A percentile compares a stretch with the other conserved stretches of the same genome.
These are phyloP conservation scores for Colletotrichum lini DNA, from an alignment of 2,329 filamentous ascomycete species.

Conservation along the genomic window DNA sequence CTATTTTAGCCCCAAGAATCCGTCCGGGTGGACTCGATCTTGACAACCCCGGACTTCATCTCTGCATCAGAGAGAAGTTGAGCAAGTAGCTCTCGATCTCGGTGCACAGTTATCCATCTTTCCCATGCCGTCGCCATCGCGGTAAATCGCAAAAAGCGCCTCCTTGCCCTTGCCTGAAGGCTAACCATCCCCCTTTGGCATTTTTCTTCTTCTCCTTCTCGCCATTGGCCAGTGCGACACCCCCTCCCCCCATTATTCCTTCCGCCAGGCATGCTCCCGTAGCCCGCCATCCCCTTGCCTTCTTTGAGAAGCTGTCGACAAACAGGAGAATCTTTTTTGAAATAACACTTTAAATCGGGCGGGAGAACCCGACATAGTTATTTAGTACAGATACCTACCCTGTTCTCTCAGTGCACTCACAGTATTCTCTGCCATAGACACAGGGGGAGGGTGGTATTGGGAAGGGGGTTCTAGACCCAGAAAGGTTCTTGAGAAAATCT, in stretches of 20 bases:
- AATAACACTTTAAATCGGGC: conserved; percentile 28
- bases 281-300: conserved; percentile 16
- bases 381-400: too few relatives aligned
- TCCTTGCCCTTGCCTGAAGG: background rate
- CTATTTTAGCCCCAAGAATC: conserved; percentile 26
- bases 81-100: conserved; percentile 25
- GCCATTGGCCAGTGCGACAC: background rate
- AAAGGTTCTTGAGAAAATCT: conserved; percentile 25
- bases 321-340: background rate
- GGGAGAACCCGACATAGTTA: background rate
- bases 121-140: conserved; percentile 36
- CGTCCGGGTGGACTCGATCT: conserved; percentile 38
- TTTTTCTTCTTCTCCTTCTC: background rate
- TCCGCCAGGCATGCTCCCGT: conserved; percentile 7
- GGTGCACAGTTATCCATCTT: conserved; percentile 16
- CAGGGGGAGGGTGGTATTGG: background rate
- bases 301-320: conserved; percentile 3
- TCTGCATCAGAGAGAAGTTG: conserved; percentile 29
- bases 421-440: too few relatives aligned
- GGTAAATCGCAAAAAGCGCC: conserved; percentile 5
- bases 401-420: too few relatives aligned
- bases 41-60: conserved; percentile 30
- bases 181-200: background rate
- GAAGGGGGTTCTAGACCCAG: conserved; percentile 12
- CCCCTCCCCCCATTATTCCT: background rate